Percentiles rank a stretch among this genome's conserved stretches.
phyloP scores from a whole-genome alignment of 495 filamentous ascomycete genomes.

The Poronia punctata region DNA sequence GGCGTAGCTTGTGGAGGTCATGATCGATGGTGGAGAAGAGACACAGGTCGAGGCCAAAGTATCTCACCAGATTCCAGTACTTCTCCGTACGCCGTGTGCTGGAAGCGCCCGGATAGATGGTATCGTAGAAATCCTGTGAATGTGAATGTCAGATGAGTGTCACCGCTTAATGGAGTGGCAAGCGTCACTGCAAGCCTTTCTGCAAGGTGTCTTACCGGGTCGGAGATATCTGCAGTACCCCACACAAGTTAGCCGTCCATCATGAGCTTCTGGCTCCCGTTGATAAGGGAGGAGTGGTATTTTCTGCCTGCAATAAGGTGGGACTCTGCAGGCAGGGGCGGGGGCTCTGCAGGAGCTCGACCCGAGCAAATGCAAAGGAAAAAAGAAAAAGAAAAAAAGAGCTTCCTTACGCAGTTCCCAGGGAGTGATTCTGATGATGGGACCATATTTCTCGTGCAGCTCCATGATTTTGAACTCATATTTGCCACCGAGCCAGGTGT shows the following conservation, averaged over 20 bases:
- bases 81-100: neutral
- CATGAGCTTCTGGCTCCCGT: too few species aligned
- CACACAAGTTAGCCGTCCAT: too few species aligned
- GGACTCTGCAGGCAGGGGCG: slow-evolving; percentile 25
- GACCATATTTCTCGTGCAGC: slow-evolving; percentile 44
- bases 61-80: neutral
- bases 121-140: slow-evolving; percentile 5
- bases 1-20: slow-evolving; percentile 35
- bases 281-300: neutral
- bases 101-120: slow-evolving; percentile 3
- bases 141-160: too few species aligned
- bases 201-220: slow-evolving; percentile 6
- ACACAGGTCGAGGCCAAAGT: slow-evolving; percentile 18
- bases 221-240: too few species aligned
- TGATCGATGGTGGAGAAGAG: slow-evolving; percentile 42
- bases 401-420: slow-evolving; percentile 27
- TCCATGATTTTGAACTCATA: slow-evolving; percentile 40
- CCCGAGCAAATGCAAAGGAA: too few species aligned
- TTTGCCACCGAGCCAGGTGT: slow-evolving; percentile 35
- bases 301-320: slow-evolving; percentile 10
- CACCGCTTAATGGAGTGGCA: too few species aligned
- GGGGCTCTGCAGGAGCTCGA: slow-evolving; percentile 25
- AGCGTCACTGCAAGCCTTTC: too few species aligned
- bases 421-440: slow-evolving; percentile 33
- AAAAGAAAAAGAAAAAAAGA: too few species aligned